These are phyloP conservation scores for Tympanopsis confertula DNA, from an alignment of 2,329 filamentous ascomycete species.

Conservation along the genomic window DNA sequence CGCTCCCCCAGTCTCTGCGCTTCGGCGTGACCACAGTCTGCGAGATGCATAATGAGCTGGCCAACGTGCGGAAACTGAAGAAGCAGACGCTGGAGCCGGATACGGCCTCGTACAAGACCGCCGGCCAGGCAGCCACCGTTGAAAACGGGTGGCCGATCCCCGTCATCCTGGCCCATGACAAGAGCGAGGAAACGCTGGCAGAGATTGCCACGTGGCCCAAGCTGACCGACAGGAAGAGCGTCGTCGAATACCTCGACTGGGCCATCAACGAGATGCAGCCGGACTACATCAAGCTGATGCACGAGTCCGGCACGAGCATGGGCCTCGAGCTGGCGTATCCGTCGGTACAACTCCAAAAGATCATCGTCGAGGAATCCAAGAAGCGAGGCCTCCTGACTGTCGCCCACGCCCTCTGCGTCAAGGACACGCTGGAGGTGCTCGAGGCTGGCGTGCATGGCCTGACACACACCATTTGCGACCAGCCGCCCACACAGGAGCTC, in stretches of 20 bases:
- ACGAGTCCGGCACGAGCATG: slow-evolving; percentile 30
- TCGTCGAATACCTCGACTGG: slow-evolving; percentile 26
- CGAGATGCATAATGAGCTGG: slow-evolving; percentile 31
- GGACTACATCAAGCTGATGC: slow-evolving; percentile 40
- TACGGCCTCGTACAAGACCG: slow-evolving; percentile 32
- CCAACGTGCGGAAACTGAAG: slow-evolving; percentile 16
- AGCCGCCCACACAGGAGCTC: slow-evolving; percentile 10
- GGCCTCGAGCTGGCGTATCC: slow-evolving; percentile 23
- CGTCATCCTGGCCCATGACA: not conserved
- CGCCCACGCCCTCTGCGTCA: slow-evolving; percentile 12
- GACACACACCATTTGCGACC: slow-evolving; percentile 17
- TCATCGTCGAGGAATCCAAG: slow-evolving; percentile 24
- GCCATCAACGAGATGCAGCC: slow-evolving; percentile 21
- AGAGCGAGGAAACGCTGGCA: not conserved
- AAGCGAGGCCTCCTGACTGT: slow-evolving; percentile 11
- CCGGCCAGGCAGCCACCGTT: slow-evolving; percentile 33
- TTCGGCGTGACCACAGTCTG: slow-evolving; percentile 39
- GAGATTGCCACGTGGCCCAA: slow-evolving; percentile 32
- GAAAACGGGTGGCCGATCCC: slow-evolving; percentile 34
- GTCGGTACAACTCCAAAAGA: slow-evolving; percentile 27
- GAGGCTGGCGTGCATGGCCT: slow-evolving; percentile 14
- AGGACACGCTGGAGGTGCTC: slow-evolving; percentile 14
- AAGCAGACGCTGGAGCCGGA: slow-evolving; percentile 9
- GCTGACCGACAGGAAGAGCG: slow-evolving; percentile 16
- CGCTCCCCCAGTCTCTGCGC: slow-evolving; percentile 22